Evolutionary conservation across 1,284 basidiomycete genomes (phyloP), one percentile per base, ranked within the genome.

Genomic region (Irpex rosettiformis): DNA sequence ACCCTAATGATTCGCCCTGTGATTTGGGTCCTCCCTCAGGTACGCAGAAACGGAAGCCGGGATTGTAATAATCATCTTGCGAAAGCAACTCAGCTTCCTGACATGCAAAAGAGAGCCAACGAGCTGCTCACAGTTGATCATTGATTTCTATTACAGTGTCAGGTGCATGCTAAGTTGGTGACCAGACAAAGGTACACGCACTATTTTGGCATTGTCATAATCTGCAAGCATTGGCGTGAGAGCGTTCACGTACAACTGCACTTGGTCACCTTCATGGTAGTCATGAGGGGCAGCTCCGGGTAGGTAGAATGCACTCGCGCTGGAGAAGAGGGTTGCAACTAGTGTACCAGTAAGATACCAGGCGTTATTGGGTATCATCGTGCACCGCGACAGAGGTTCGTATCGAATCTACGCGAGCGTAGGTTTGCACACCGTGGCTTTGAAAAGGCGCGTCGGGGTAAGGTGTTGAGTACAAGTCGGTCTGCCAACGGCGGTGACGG

Each of bases 1-100:
- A 94, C 3, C 96, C 96, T 25, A 99, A 78, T 1, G 89, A 91
- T 73, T 97, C 96, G 11, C 91, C 86, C 70, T 94, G 88, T 66
- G 88, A 86, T 68, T 86, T 75, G 1, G 89, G 86, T 3, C 93
- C 93, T 5, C 79, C 86, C 53, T 82, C 75, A 4, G 96, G 96
- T 62, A 82, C 68, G 70, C 96, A 98, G 73, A 98, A 98, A 63
- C 88, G 88, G 65, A 98, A 91, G 47, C 78, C 77, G 1, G 87
- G 83, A 66, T 94, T 86, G 75, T 96, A 96, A 73, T 94, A 96
- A 72, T 96, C 93, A 70, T 93, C 91, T 80, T 29, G 13, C 55
- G 49, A 29, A 57, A 65, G 66, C 55, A 65, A 67, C 60, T 52
- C 16, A 47, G 45, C 2, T 13, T n/a, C n/a, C n/a, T n/a, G n/a